These are phyloP conservation scores for Quercus cerris DNA, from an alignment of 306 rosid species.

Conservation along the genomic window DNA sequence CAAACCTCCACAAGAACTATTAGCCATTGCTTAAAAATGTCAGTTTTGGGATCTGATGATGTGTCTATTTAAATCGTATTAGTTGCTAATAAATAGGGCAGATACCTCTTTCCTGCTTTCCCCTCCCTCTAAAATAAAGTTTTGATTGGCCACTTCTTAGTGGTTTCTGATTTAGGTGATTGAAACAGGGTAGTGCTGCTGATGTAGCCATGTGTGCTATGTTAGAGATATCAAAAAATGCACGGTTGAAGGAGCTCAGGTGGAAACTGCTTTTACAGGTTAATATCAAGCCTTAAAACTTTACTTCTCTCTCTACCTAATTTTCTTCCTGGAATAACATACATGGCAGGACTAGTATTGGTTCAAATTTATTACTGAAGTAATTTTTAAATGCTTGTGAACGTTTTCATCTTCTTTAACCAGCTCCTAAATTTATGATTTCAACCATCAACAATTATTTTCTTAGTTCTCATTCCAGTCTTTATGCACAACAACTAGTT, in stretches of 20 bases:
- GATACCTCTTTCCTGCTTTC: not conserved
- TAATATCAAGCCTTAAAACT: slow-evolving; percentile 14
- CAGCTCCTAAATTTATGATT: too few species aligned
- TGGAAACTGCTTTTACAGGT: slow-evolving; percentile 97
- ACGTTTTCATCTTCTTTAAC: too few species aligned
- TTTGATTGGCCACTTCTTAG: not conserved
- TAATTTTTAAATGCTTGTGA: too few species aligned
- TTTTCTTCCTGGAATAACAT: not conserved
- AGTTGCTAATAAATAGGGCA: not conserved
- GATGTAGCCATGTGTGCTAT: slow-evolving; percentile 99
- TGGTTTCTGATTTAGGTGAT: slow-evolving; percentile 13
- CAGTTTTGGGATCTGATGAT: not conserved
- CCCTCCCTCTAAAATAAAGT: not conserved
- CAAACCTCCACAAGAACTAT: not conserved
- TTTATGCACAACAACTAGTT: too few species aligned
- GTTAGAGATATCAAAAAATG: slow-evolving; percentile 71
- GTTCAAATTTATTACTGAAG: too few species aligned
- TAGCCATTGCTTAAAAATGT: not conserved
- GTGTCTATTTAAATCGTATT: not conserved
- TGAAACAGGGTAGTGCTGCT: slow-evolving; percentile 93
- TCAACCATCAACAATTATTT: too few species aligned
- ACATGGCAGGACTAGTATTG: not conserved
- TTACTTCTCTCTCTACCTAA: not conserved
- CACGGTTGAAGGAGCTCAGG: slow-evolving; percentile 69
- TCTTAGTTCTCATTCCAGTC: too few species aligned